Evolutionary conservation across 257 asterid genomes (phyloP), one percentile per base, ranked within the genome.

Genomic region (Agastache rugosa): DNA sequence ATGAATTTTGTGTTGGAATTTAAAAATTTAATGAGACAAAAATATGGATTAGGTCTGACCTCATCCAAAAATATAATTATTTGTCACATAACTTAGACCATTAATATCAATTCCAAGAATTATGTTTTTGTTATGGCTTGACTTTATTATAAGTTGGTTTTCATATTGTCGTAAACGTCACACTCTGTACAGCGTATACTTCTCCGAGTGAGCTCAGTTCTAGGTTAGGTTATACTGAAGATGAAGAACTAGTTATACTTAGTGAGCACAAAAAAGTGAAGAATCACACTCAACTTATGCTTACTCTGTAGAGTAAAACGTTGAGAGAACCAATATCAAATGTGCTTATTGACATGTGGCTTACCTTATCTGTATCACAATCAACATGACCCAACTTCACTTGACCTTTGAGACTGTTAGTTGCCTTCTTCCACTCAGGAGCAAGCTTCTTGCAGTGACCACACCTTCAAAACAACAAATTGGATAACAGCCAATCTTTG

Each of bases 401-500:
- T 80, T 95, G 91, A 78, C 96, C 98, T 88, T 89, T 83, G 63
- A 92, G 93, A 82, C 80, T 90, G 71, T 84, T 90, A 76, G 99
- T 89, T 82, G 98, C 99, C 85, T 85, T 95, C 88, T 88, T 92
- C 98, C 99, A 95, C 85, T 95, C 99, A 41, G 98, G 98, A 80
- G 98, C 99, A 67, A 95, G 97, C 77, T 85, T 92, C 86, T 95
- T 92, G 88, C 99, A 95, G 86, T 95, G 99, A 39, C 98, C 99
- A 75, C 99, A 95, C 98, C 99, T 93, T 79, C 74, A 75, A 47
- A 31, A 51, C 11, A 45, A 72, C 63, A 79, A 66, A 62, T 29
- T 11, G 23, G 63, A 39, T 42, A 0, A 58, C 15, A 81, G 67
- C 4, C 29, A 50, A 56, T 44, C 20, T 45, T 25, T 41, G 42